These are phyloP conservation scores for Apiotrichum veenhuisii DNA, from an alignment of 1,284 basidiomycete genomes.

Conservation along the genomic window DNA sequence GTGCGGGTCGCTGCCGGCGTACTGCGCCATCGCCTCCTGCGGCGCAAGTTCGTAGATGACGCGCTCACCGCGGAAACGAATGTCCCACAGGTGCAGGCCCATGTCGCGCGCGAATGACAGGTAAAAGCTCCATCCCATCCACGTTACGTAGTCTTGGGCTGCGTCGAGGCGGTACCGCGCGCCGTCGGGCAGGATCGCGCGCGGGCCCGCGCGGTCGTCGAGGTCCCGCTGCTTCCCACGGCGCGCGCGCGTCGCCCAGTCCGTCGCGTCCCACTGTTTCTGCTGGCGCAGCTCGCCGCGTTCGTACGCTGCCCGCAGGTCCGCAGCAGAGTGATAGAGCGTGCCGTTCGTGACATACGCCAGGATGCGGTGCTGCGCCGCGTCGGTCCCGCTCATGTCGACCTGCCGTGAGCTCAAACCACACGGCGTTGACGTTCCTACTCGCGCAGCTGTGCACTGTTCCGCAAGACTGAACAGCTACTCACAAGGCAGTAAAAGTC, in stretches of 20 bases:
- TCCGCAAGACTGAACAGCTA: too few species aligned
- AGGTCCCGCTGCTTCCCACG: conserved; percentile 53
- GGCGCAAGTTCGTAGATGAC: conserved; percentile 62
- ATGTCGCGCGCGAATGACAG: conserved; percentile 64
- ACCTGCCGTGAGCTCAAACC: conserved; percentile 53
- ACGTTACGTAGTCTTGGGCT: conserved; percentile 57
- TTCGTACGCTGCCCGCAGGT: conserved; percentile 57
- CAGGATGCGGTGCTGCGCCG: conserved; percentile 55
- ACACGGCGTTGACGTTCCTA: background rate
- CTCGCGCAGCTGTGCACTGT: too few species aligned
- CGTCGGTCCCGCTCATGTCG: conserved; percentile 59
- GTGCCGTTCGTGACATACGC: conserved; percentile 61
- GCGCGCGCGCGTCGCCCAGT: conserved; percentile 49
- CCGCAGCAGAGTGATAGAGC: conserved; percentile 53
- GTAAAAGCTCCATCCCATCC: conserved; percentile 54
- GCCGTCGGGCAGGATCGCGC: conserved; percentile 59
- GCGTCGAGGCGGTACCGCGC: conserved; percentile 59
- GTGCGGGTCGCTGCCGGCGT: conserved; percentile 63
- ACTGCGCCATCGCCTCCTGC: conserved; percentile 58
- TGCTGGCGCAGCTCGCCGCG: conserved; percentile 56
- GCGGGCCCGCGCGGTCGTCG: conserved; percentile 61
- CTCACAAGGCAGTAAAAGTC: conserved; percentile 49
- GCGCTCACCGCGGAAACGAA: conserved; percentile 58
- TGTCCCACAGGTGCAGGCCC: conserved; percentile 63
- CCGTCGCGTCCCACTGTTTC: conserved; percentile 41